Conservation (phyloP, 208 protist species). For the Polymyxa betae region DNA sequence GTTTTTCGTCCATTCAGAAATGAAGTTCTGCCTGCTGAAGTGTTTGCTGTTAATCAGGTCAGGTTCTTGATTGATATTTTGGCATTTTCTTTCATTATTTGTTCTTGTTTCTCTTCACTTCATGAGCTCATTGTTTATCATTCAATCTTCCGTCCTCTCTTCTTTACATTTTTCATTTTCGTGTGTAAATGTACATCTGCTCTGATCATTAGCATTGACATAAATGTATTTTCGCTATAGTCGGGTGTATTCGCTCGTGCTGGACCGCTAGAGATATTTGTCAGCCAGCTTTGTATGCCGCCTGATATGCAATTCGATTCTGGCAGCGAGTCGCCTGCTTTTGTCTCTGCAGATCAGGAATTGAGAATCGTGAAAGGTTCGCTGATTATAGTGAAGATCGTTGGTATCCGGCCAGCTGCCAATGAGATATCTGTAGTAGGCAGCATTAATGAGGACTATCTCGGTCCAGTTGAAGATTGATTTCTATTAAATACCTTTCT, state of each 20-base stretch:
- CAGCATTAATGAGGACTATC: slow-evolving; percentile 44
- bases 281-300: slow-evolving; percentile 45
- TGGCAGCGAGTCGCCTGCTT: neutral
- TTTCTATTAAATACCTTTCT: slow-evolving; percentile 7
- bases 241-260: slow-evolving; percentile 17
- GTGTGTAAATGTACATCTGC: too few relatives aligned
- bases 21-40: slow-evolving; percentile 32
- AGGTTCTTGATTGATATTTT: too few relatives aligned
- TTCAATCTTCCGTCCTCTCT: neutral
- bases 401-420: slow-evolving; percentile 9
- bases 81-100: too few relatives aligned
- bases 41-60: slow-evolving; percentile 34
- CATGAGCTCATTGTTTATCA: neutral
- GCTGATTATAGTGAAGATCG: slow-evolving; percentile 23
- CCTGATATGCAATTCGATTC: slow-evolving; percentile 33
- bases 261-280: slow-evolving; percentile 61
- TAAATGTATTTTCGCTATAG: neutral
- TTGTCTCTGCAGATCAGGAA: slow-evolving; percentile 11
- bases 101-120: too few relatives aligned
- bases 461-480: slow-evolving; percentile 39
- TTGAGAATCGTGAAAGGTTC: slow-evolving; percentile 31
- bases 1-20: slow-evolving; percentile 41
- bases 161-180: neutral
- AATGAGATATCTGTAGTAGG: slow-evolving; percentile 30
- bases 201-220: too few relatives aligned